These are phyloP conservation scores for Musa acuminata DNA, from an alignment of 176 grass and related monocot genomes.

Conservation along the genomic window DNA sequence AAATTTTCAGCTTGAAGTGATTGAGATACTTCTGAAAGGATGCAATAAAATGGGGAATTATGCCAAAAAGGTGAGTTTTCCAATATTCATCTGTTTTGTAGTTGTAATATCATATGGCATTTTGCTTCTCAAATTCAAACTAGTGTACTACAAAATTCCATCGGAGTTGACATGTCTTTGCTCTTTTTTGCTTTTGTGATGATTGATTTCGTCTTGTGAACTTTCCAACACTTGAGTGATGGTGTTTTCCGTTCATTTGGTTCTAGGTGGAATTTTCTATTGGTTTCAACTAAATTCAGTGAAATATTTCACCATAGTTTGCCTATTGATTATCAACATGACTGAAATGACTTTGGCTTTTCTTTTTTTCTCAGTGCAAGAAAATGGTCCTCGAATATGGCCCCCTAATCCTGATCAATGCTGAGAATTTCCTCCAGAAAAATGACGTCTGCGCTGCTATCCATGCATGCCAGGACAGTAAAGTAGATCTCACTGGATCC, in stretches of 20 bases:
- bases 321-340: neutral
- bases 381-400: constrained; percentile 46
- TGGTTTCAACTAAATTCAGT: too few species aligned
- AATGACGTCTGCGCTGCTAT: constrained; percentile 51
- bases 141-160: too few species aligned
- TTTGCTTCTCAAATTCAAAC: neutral
- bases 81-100: neutral
- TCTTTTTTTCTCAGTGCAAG: constrained; percentile 45
- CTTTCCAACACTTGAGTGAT: too few species aligned
- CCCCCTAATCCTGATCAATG: constrained; percentile 36
- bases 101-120: neutral
- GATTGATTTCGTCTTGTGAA: too few species aligned
- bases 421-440: constrained; percentile 41
- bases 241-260: too few species aligned
- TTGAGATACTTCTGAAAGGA: constrained; percentile 56
- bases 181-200: too few species aligned
- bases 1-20: constrained; percentile 49
- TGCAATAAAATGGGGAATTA: constrained; percentile 55
- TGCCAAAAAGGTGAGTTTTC: neutral
- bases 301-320: neutral
- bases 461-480: constrained; percentile 38
- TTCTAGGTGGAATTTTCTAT: too few species aligned
- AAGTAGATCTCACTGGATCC: neutral
- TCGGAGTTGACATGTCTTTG: too few species aligned
- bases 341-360: neutral